A percentile compares a stretch with the other conserved stretches of the same genome.
Conservation (phyloP, 1,284 basidiomycete genomes). For the Naganishia sp. region DNA sequence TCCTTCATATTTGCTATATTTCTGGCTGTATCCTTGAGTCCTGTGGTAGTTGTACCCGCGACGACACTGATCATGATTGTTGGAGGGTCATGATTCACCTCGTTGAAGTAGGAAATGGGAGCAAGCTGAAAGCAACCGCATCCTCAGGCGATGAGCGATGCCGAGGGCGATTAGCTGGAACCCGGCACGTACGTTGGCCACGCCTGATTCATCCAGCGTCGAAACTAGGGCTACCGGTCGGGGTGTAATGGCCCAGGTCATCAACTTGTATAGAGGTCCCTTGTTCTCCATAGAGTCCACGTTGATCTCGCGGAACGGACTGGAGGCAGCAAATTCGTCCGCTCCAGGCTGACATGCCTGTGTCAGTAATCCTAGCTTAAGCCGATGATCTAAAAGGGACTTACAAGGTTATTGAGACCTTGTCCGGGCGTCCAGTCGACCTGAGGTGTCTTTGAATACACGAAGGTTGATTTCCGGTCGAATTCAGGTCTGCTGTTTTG, state of each 20-base stretch:
- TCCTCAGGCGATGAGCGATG: constrained; percentile 45
- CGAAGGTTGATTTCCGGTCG: constrained; percentile 28
- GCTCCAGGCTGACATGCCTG: constrained; percentile 39
- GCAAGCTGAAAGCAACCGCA: constrained; percentile 56
- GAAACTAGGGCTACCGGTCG: constrained; percentile 75
- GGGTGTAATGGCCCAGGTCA: constrained; percentile 68
- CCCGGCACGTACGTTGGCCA: constrained; percentile 62
- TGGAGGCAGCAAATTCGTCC: constrained; percentile 56
- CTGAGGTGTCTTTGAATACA: constrained; percentile 57
- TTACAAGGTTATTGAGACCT: constrained; percentile 55
- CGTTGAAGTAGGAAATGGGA: constrained; percentile 53
- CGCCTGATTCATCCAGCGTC: constrained; percentile 61
- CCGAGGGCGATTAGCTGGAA: not conserved
- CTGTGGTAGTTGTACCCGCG: constrained; percentile 40
- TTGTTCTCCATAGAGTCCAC: constrained; percentile 57
- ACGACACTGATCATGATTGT: constrained; percentile 65
- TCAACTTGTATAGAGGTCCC: constrained; percentile 54
- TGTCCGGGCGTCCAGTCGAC: constrained; percentile 62
- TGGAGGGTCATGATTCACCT: constrained; percentile 64
- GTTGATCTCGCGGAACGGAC: constrained; percentile 64
- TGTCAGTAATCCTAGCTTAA: not conserved
- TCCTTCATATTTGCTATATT: constrained; percentile 69
- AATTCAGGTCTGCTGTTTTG: constrained; percentile 47
- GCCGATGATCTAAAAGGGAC: constrained; percentile 27
- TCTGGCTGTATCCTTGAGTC: constrained; percentile 65